Evolutionary conservation across 2,329 filamentous ascomycete species (phyloP), one percentile per base, ranked within the genome.

Genomic region (Cordyceps militaris): DNA sequence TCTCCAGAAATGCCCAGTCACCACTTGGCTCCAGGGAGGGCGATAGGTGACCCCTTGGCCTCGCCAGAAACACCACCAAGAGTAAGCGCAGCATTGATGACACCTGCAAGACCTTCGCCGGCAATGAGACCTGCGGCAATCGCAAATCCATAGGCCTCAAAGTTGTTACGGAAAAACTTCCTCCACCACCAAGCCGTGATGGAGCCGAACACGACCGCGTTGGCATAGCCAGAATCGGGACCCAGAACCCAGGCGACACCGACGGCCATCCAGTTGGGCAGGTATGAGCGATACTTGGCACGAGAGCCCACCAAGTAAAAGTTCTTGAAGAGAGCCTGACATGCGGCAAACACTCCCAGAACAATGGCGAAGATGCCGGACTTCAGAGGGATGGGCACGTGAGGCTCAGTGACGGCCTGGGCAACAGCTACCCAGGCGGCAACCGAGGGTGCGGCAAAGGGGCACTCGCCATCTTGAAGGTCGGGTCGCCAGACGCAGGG

Each of bases 391-490:
- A 85, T 81, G 2, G 82, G 81, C 61, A 84, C 76, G 3, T 68
- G 70, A 8, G 79, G 78, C 58, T 79, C 74, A 1, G 82, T 85
- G 43, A 84, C 81, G 19, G 82, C 83, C 48, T 81, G 71, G 2
- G 86, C 84, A 6, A 87, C 82, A 4, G 85, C 85, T 42, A 79
- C 76, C 85, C 85, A 88, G 0, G 85, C 85, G 0, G 79, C 72
- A 14, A 87, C 84, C 2, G 83, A 85, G 3, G 85, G 85, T 1
- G 81, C 82, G 9, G 69, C 65, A 72, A 88, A 89, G 32, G 80
- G 71, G 66, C 85, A 88, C 11, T 61, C 64, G 0, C 73, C 72
- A 5, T 76, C 71, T 1, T 71, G 72, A 61, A 61, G 38, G 23
- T 78, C 74, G 59, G 66, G 62, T 8, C 79, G 73, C 66, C 83